Percentiles rank a stretch among this genome's conserved stretches.
phyloP scores from a whole-genome alignment of 2,329 filamentous ascomycete genomes.

The Seiridium unicorne region DNA sequence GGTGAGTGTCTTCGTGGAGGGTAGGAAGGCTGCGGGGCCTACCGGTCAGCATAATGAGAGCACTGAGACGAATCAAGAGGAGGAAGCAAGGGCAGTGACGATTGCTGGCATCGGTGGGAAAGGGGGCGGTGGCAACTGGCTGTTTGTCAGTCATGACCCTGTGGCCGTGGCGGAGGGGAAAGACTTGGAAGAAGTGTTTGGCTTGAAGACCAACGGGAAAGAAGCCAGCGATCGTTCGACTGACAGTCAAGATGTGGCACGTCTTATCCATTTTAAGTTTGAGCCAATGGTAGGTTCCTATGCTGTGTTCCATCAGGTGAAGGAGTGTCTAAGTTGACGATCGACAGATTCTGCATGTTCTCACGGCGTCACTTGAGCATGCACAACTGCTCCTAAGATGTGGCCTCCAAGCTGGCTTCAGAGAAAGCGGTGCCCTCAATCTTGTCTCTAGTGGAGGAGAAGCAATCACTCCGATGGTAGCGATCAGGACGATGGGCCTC shows the following conservation, averaged over 20 bases:
- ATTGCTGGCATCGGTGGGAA: slow-evolving; percentile 75
- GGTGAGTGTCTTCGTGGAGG: slow-evolving; percentile 85
- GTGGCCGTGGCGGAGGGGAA: slow-evolving; percentile 34
- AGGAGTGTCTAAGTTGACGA: too few relatives aligned
- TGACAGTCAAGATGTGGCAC: slow-evolving; percentile 25
- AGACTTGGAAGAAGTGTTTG: slow-evolving; percentile 21
- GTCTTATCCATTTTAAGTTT: slow-evolving; percentile 82
- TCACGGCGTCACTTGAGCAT: slow-evolving; percentile 71
- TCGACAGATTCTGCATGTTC: slow-evolving; percentile 79
- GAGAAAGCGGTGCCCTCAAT: slow-evolving; percentile 83
- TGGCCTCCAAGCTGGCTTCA: slow-evolving; percentile 79
- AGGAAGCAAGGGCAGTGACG: slow-evolving; percentile 12
- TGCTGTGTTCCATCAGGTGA: not conserved
- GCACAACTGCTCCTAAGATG: slow-evolving; percentile 75
- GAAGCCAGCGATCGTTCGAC: slow-evolving; percentile 12
- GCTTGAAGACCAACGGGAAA: slow-evolving; percentile 25
- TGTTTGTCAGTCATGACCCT: slow-evolving; percentile 84
- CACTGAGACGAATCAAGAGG: slow-evolving; percentile 13
- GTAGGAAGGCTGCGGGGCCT: slow-evolving; percentile 45
- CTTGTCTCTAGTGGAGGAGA: slow-evolving; percentile 39
- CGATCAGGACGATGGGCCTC: slow-evolving; percentile 79
- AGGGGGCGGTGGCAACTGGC: slow-evolving; percentile 78
- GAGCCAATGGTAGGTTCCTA: slow-evolving; percentile 79
- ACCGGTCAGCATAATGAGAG: slow-evolving; percentile 11
- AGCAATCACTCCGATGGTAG: slow-evolving; percentile 67